Percentiles rank a stretch among this genome's conserved stretches.
Evolutionary conservation across 768 basidiomycete species (phyloP).

Genomic region (Lactarius deliciosus): DNA sequence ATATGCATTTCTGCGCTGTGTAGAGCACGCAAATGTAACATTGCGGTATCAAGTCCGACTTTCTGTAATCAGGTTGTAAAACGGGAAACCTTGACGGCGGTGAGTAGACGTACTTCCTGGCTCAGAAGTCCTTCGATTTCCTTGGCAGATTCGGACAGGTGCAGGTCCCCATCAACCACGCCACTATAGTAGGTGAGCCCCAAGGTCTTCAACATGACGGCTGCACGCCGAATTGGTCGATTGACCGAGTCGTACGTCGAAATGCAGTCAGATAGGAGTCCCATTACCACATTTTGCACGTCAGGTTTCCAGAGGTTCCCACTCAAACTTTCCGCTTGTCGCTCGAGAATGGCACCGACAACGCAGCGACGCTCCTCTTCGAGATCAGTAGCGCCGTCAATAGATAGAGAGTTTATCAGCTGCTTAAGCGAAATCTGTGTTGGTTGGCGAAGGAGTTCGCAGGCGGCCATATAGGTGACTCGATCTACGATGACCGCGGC

Average conservation of each 20-base stretch:
- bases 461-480: slow-evolving; percentile 63
- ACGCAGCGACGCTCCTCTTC: slow-evolving; percentile 33
- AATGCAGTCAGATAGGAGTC: slow-evolving; percentile 50
- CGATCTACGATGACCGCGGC: slow-evolving; percentile 61
- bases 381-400: background rate
- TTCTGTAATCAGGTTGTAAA: slow-evolving; percentile 31
- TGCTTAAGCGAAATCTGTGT: slow-evolving; percentile 48
- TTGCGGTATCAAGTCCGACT: slow-evolving; percentile 33
- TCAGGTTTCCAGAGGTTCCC: slow-evolving; percentile 57
- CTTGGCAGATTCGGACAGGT: slow-evolving; percentile 13
- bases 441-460: slow-evolving; percentile 59
- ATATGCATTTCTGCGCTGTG: slow-evolving; percentile 58
- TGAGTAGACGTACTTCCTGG: slow-evolving; percentile 28
- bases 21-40: slow-evolving; percentile 41
- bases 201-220: slow-evolving; percentile 54
- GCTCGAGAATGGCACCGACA: slow-evolving; percentile 57
- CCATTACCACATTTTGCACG: slow-evolving; percentile 41
- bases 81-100: background rate
- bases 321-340: slow-evolving; percentile 58
- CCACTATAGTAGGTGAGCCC: slow-evolving; percentile 49
- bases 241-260: slow-evolving; percentile 46
- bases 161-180: slow-evolving; percentile 21
- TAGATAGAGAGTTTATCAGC: slow-evolving; percentile 15
- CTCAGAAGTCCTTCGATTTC: slow-evolving; percentile 42
- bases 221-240: slow-evolving; percentile 59